Conservation (phyloP, 441 rosid species). For the Adansonia gregorii region DNA sequence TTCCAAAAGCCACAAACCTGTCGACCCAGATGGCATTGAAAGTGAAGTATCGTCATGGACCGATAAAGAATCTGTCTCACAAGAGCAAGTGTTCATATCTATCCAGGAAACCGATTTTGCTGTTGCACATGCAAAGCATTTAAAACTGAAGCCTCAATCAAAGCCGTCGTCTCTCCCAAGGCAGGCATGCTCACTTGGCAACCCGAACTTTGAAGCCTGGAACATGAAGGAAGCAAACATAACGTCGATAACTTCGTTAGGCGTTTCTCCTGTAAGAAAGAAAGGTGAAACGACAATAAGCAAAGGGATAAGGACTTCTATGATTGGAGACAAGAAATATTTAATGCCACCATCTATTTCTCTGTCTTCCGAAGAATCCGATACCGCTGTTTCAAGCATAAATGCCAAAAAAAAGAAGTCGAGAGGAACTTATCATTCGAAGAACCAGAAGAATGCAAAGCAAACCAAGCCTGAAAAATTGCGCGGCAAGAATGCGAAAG, state of each 20-base stretch:
- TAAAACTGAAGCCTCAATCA: slow-evolving; percentile 24
- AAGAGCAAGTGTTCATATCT: slow-evolving; percentile 34
- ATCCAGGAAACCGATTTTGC: slow-evolving; percentile 23
- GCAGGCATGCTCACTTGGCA: slow-evolving; percentile 21
- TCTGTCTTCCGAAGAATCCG: slow-evolving; percentile 15
- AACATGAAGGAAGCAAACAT: slow-evolving; percentile 13
- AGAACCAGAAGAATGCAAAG: slow-evolving; percentile 26
- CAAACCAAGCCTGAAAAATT: slow-evolving; percentile 10
- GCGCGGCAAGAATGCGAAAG: slow-evolving; percentile 18
- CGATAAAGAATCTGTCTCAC: slow-evolving; percentile 27
- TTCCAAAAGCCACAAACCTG: slow-evolving; percentile 24
- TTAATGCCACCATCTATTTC: slow-evolving; percentile 11
- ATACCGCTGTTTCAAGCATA: slow-evolving; percentile 29
- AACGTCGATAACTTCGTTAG: slow-evolving; percentile 7
- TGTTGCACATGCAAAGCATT: slow-evolving; percentile 24
- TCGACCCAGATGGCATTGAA: slow-evolving; percentile 21
- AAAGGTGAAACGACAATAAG: slow-evolving; percentile 23
- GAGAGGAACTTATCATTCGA: slow-evolving; percentile 21
- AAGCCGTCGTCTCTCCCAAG: slow-evolving; percentile 20
- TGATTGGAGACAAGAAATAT: slow-evolving; percentile 31
- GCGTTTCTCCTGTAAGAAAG: slow-evolving; percentile 29
- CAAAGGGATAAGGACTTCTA: slow-evolving; percentile 20
- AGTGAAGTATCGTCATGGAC: slow-evolving; percentile 28
- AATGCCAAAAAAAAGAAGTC: slow-evolving; percentile 25
- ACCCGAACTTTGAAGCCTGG: slow-evolving; percentile 3